Conservation (phyloP, 495 filamentous ascomycete species). For the Aspergillus bridgeri region DNA sequence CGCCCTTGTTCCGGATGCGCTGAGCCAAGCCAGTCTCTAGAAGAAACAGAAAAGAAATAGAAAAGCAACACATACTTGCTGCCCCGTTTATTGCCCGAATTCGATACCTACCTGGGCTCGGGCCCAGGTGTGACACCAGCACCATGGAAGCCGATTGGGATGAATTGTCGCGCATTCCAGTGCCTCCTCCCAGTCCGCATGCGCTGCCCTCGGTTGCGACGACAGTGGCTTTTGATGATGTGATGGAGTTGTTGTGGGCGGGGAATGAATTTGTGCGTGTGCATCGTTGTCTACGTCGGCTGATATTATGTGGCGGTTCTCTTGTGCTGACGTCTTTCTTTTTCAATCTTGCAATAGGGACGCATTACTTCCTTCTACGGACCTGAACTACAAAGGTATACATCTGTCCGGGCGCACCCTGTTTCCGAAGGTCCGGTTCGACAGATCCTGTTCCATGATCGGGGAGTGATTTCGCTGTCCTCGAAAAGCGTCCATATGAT, state of each 20-base stretch:
- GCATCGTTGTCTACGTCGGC: not conserved
- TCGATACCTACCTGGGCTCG: constrained; percentile 1
- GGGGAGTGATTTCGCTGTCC: constrained; percentile 77
- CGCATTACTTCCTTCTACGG: constrained; percentile 83
- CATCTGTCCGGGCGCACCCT: constrained; percentile 70
- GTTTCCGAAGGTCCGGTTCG: constrained; percentile 65
- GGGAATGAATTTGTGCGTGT: constrained; percentile 79
- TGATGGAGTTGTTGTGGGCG: constrained; percentile 85
- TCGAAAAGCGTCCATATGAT: constrained; percentile 81
- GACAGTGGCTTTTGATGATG: constrained; percentile 79
- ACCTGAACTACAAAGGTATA: constrained; percentile 72
- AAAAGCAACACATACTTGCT: not conserved
- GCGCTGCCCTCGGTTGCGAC: constrained; percentile 62
- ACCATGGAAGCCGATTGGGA: constrained; percentile 50
- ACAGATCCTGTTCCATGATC: constrained; percentile 82
- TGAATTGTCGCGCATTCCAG: constrained; percentile 67
- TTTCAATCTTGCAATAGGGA: constrained; percentile 53
- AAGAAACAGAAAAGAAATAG: not conserved
- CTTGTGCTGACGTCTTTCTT: constrained; percentile 5
- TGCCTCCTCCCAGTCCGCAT: constrained; percentile 63
- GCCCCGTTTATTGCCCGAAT: not conserved
- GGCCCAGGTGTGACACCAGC: constrained; percentile 18
- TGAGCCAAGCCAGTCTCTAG: constrained; percentile 19
- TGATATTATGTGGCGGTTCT: not conserved
- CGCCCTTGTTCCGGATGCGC: constrained; percentile 30